These are phyloP conservation scores for Colletotrichum sp. DNA, from an alignment of 2,329 filamentous ascomycete species.

Conservation along the genomic window DNA sequence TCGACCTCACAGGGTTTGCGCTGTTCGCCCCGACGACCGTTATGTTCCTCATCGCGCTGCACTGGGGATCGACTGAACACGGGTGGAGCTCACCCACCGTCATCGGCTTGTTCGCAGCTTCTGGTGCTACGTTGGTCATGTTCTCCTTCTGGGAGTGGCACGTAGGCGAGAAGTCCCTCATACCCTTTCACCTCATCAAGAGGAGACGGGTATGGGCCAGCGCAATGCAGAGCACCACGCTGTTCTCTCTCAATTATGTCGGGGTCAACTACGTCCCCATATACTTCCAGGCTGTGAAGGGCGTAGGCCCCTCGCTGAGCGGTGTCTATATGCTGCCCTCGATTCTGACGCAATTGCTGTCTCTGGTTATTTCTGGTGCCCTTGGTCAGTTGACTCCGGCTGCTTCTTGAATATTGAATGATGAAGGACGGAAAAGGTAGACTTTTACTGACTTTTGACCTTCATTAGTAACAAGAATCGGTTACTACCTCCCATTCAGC, in stretches of 20 bases:
- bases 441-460: accelerated
- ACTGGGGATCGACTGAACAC: background rate
- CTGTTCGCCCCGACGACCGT: background rate
- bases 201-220: background rate
- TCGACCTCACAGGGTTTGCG: background rate
- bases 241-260: background rate
- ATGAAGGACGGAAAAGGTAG: background rate
- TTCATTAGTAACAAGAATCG: background rate
- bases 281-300: background rate
- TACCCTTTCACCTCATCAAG: background rate
- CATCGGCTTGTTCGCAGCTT: background rate
- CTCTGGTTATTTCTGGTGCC: background rate
- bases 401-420: background rate
- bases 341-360: background rate
- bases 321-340: background rate
- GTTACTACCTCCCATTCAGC: background rate
- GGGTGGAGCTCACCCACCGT: background rate
- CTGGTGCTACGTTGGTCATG: accelerated
- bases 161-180: background rate
- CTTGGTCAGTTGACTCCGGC: background rate
- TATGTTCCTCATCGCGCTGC: background rate
- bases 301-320: background rate
- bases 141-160: background rate
- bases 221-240: background rate
- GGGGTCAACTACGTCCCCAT: background rate